These are phyloP conservation scores for Bertia moriformis DNA, from an alignment of 2,329 filamentous ascomycete genomes.

Conservation along the genomic window DNA sequence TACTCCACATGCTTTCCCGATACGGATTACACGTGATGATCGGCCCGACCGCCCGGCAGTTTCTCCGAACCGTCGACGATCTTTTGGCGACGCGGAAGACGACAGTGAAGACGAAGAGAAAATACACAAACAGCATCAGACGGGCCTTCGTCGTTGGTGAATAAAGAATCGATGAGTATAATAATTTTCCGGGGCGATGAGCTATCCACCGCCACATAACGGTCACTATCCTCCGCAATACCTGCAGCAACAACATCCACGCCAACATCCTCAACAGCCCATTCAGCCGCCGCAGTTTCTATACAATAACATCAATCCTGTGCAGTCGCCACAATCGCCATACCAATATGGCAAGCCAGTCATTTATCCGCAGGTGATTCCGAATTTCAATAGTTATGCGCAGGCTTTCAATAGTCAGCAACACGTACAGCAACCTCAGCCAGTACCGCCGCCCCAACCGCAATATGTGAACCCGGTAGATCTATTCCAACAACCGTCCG, in stretches of 20 bases:
- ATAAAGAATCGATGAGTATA: too few species aligned
- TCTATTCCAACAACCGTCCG: constrained; percentile 2
- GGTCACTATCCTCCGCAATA: constrained; percentile 1
- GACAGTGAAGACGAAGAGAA: too few species aligned
- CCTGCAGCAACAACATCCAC: background rate
- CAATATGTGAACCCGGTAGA: constrained; percentile 3
- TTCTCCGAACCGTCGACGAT: too few species aligned
- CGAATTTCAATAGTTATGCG: background rate
- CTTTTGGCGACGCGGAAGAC: too few species aligned
- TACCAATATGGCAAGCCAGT: background rate
- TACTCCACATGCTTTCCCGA: too few species aligned
- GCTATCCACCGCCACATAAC: background rate
- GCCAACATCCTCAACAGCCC: background rate
- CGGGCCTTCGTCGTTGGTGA: too few species aligned
- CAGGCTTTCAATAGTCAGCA: background rate
- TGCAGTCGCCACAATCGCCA: background rate
- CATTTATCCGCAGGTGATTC: background rate
- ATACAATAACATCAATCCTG: too few species aligned
- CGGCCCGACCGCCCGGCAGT: too few species aligned
- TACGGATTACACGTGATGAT: too few species aligned
- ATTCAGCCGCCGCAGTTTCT: background rate
- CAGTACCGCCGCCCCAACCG: constrained; percentile 3
- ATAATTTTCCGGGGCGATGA: background rate
- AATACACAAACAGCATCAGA: too few species aligned
- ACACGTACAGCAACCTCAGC: background rate